Evolutionary conservation across 495 filamentous ascomycete species (phyloP).

Genomic region (Penicillium egyptiacum): DNA sequence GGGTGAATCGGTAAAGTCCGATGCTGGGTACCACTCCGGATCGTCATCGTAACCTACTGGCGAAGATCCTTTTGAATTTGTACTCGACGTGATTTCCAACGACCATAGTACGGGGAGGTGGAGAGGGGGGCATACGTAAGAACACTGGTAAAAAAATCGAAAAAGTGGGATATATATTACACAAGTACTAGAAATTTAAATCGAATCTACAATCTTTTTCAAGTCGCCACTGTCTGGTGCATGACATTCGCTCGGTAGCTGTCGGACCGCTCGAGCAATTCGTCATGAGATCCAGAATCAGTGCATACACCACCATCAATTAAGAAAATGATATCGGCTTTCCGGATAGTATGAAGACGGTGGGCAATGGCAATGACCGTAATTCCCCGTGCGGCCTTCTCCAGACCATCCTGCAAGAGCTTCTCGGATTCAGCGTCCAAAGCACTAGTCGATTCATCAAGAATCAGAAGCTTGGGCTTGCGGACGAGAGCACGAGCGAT

Average conservation of each 20-base stretch:
- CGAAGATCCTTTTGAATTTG: too few species aligned
- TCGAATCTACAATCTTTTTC: conserved; percentile 10
- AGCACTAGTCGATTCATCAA: conserved; percentile 79
- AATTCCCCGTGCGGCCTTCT: conserved; percentile 64
- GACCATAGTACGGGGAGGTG: too few species aligned
- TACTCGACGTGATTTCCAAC: too few species aligned
- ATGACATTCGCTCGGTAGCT: conserved; percentile 58
- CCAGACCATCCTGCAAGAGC: conserved; percentile 67
- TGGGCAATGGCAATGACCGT: conserved; percentile 82
- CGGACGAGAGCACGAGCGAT: conserved; percentile 76
- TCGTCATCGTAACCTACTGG: too few species aligned
- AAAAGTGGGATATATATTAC: conserved; percentile 6
- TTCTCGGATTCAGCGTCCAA: conserved; percentile 73
- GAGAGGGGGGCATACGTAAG: too few species aligned
- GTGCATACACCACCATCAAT: conserved; percentile 66
- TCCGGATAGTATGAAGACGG: conserved; percentile 69
- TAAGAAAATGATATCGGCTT: conserved; percentile 74
- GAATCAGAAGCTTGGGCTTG: conserved; percentile 65
- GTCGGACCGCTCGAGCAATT: conserved; percentile 59
- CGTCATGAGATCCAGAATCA: conserved; percentile 67
- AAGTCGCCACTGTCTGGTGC: conserved; percentile 42
- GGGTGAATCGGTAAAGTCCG: too few species aligned
- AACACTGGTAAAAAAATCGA: not conserved
- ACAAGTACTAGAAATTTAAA: conserved; percentile 7
- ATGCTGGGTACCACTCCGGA: too few species aligned